Conservation (phyloP, 768 basidiomycete species). For the Boletus eberwhitei region DNA sequence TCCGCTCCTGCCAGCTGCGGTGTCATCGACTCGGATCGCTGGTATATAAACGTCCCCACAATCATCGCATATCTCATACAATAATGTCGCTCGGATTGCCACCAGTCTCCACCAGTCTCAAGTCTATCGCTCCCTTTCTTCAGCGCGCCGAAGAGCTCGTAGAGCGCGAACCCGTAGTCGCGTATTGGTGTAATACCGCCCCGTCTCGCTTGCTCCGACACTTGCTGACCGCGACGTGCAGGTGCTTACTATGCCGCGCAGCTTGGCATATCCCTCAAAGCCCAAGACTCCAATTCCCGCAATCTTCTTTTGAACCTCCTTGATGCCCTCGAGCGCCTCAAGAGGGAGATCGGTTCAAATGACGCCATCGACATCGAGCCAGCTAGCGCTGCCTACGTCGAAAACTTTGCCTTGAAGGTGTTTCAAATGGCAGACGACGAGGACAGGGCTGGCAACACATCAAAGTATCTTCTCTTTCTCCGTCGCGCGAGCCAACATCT, state of each 20-base stretch:
- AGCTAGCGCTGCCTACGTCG: slow-evolving; percentile 84
- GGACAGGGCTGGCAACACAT: slow-evolving; percentile 74
- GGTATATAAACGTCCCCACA: not conserved
- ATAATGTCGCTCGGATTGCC: slow-evolving; percentile 51
- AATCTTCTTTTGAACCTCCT: slow-evolving; percentile 72
- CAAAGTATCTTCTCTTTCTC: slow-evolving; percentile 50
- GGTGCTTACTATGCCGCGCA: slow-evolving; percentile 92
- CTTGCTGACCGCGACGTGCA: slow-evolving; percentile 27
- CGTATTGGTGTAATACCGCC: slow-evolving; percentile 95
- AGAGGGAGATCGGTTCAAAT: slow-evolving; percentile 64
- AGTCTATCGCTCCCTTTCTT: slow-evolving; percentile 71
- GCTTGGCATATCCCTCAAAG: slow-evolving; percentile 72
- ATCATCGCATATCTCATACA: not conserved
- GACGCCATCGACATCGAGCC: slow-evolving; percentile 83
- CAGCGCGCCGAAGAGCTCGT: slow-evolving; percentile 89
- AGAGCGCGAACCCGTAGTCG: slow-evolving; percentile 77
- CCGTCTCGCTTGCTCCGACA: slow-evolving; percentile 10
- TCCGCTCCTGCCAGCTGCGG: slow-evolving; percentile 1
- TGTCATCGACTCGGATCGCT: not conserved
- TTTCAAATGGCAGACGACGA: slow-evolving; percentile 89
- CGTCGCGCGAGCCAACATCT: slow-evolving; percentile 2
- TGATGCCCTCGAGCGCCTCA: slow-evolving; percentile 75
- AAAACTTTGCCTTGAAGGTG: slow-evolving; percentile 92
- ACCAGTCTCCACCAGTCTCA: slow-evolving; percentile 58
- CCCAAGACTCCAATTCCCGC: slow-evolving; percentile 61